phyloP scores from a whole-genome alignment of 1,284 basidiomycete genomes.

The Leccinum subrobustum region DNA sequence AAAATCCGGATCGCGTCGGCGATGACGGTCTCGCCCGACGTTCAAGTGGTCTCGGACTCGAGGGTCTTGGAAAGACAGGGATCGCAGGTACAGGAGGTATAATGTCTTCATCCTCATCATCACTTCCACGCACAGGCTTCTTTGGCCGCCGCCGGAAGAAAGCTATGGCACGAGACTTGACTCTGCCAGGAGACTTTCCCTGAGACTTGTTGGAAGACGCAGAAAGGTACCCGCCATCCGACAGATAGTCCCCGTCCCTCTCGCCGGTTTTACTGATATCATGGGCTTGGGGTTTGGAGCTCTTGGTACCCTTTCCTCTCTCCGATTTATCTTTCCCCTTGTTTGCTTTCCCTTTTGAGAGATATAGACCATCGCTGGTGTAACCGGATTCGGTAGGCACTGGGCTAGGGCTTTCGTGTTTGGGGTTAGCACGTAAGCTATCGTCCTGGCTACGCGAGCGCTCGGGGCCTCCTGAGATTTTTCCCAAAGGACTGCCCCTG shows the following conservation, averaged over 20 bases:
- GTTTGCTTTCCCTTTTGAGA: constrained; percentile 24
- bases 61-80: constrained; percentile 26
- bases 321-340: constrained; percentile 23
- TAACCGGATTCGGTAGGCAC: constrained; percentile 25
- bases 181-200: constrained; percentile 26
- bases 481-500: constrained; percentile 1
- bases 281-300: constrained; percentile 15
- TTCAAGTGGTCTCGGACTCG: constrained; percentile 29
- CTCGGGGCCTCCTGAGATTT: constrained; percentile 10
- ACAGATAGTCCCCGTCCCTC: constrained; percentile 24
- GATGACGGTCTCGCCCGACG: constrained; percentile 27
- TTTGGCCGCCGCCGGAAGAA: constrained; percentile 34
- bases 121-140: constrained; percentile 24
- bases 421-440: constrained; percentile 8
- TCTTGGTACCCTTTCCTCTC: constrained; percentile 22
- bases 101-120: constrained; percentile 29
- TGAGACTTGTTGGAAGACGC: constrained; percentile 34
- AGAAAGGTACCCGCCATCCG: constrained; percentile 33
- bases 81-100: constrained; percentile 33
- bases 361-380: constrained; percentile 33
- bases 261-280: constrained; percentile 20
- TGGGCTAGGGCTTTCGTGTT: constrained; percentile 15
- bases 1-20: constrained; percentile 28
- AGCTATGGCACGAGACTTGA: constrained; percentile 34
- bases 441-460: constrained; percentile 26